Evolutionary conservation across 169 alveolate genomes (phyloP).

Genomic region (Plasmodium vivax): DNA sequence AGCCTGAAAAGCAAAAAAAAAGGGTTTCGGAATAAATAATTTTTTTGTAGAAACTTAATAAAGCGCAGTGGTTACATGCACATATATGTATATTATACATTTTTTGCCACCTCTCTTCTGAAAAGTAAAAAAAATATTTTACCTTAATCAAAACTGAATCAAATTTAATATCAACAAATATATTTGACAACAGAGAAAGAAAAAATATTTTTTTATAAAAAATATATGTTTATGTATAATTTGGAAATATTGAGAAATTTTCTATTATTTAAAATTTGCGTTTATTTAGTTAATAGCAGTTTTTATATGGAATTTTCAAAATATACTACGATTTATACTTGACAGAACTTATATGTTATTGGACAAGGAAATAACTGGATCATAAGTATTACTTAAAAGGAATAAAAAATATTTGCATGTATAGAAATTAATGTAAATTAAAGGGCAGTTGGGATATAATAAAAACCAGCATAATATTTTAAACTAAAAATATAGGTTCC

Average conservation of each 20-base stretch:
- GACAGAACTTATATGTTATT: neutral
- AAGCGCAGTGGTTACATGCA: neutral
- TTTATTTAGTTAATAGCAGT: neutral
- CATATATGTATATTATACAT: neutral
- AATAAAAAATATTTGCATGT: neutral
- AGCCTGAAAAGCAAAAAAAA: neutral
- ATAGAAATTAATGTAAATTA: neutral
- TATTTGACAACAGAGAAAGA: neutral
- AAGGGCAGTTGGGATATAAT: neutral
- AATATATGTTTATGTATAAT: neutral
- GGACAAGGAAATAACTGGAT: neutral
- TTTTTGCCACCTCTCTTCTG: neutral
- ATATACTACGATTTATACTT: neutral
- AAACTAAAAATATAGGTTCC: neutral
- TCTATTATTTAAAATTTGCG: neutral
- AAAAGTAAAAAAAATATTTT: neutral
- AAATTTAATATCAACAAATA: neutral
- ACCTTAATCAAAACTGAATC: neutral
- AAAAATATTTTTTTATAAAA: neutral
- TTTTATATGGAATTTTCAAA: neutral
- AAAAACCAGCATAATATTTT: neutral
- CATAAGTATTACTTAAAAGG: neutral
- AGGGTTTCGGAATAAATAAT: neutral
- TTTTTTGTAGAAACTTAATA: neutral
- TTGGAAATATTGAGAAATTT: neutral